Conservation (phyloP, 2,329 filamentous ascomycete species). For the Scedosporium boydii region DNA sequence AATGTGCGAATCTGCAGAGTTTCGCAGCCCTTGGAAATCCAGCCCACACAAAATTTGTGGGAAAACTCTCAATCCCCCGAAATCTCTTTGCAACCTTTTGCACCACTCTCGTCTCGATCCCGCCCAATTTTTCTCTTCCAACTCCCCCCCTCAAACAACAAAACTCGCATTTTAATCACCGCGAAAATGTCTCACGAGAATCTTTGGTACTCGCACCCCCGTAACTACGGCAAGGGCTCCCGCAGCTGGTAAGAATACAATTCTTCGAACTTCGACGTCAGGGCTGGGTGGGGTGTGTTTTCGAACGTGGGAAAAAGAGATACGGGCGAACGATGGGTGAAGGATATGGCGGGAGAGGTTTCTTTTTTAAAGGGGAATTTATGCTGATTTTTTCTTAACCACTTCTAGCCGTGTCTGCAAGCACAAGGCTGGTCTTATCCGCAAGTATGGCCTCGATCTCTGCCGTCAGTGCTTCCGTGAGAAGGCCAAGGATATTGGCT, state of each 20-base stretch:
- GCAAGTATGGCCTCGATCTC: constrained; percentile 96
- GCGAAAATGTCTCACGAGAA: constrained; percentile 67
- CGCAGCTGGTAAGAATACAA: constrained; percentile 67
- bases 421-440: constrained; percentile 97
- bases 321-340: too few species aligned
- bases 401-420: constrained; percentile 59
- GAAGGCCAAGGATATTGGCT: constrained; percentile 64
- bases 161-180: neutral
- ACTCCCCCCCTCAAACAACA: neutral
- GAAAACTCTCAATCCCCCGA: neutral
- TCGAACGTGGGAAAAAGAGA: neutral
- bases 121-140: neutral
- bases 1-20: neutral
- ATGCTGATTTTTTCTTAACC: constrained; percentile 19
- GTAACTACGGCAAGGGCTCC: constrained; percentile 94
- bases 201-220: constrained; percentile 98
- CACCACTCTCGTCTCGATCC: neutral
- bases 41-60: neutral
- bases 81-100: neutral
- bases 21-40: neutral
- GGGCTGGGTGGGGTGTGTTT: neutral
- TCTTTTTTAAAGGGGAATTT: neutral
- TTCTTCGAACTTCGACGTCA: neutral
- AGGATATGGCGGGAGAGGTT: too few species aligned
- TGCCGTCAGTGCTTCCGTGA: constrained; percentile 74